These are phyloP conservation scores for Fusarium coicis DNA, from an alignment of 2,329 filamentous ascomycete species.

Conservation along the genomic window DNA sequence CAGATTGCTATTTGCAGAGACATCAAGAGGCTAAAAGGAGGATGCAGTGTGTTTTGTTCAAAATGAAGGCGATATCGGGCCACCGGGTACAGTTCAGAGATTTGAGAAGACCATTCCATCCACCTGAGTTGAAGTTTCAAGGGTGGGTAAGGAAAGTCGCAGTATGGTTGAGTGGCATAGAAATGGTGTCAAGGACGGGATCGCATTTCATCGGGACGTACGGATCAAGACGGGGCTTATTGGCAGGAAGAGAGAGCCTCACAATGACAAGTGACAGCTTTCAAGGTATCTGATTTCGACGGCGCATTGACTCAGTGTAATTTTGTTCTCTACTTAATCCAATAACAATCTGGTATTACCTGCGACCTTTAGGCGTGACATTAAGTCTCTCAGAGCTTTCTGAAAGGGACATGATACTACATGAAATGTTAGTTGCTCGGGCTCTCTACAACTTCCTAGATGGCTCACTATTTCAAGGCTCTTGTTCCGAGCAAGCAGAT, in stretches of 20 bases:
- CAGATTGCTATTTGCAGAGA: conserved; percentile 12
- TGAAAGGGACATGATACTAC: conserved; percentile 46
- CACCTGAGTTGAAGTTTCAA: conserved; percentile 10
- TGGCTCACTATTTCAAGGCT: conserved; percentile 48
- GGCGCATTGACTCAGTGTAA: conserved; percentile 41
- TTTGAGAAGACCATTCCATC: conserved; percentile 11
- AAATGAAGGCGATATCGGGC: conserved; percentile 1
- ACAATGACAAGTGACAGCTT: conserved; percentile 31
- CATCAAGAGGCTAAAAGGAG: conserved; percentile 36
- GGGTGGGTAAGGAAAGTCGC: conserved; percentile 17
- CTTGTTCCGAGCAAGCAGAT: conserved; percentile 46
- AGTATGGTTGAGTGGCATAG: conserved; percentile 41
- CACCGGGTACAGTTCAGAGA: neutral
- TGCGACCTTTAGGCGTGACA: neutral
- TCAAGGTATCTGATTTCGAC: conserved; percentile 38
- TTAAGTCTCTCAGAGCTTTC: conserved; percentile 21
- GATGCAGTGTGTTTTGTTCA: conserved; percentile 27
- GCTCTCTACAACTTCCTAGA: neutral
- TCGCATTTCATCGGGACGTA: conserved; percentile 45
- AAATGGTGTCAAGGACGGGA: conserved; percentile 47
- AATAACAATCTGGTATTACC: conserved; percentile 10
- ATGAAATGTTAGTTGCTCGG: conserved; percentile 8
- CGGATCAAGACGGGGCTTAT: conserved; percentile 38
- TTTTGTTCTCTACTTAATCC: conserved; percentile 37
- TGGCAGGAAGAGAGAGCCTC: conserved; percentile 33